Percentiles rank a stretch among this genome's conserved stretches.
These are phyloP conservation scores for Globisporangium canariense DNA, from an alignment of 352 stramenopile genomes.

Conservation along the genomic window DNA sequence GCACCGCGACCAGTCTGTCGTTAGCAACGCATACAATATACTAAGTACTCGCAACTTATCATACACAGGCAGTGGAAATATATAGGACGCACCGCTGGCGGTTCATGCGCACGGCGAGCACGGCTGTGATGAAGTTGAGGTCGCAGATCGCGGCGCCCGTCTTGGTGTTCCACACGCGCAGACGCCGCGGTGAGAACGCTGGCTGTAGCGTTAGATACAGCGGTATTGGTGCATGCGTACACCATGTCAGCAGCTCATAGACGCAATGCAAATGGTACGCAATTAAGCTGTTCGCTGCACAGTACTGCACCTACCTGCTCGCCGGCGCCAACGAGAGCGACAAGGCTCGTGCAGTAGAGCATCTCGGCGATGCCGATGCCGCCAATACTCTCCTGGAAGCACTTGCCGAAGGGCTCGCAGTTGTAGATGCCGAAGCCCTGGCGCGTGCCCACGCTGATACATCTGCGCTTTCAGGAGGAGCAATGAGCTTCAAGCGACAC, in stretches of 20 bases:
- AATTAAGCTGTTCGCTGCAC: neutral
- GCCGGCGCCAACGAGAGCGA: conserved; percentile 88
- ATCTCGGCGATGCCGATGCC: conserved; percentile 91
- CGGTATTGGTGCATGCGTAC: neutral
- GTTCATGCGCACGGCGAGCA: conserved; percentile 91
- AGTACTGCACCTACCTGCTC: conserved; percentile 54
- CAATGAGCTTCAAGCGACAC: neutral
- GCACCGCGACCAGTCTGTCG: conserved; percentile 68
- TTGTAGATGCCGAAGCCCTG: conserved; percentile 90
- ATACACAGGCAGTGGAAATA: neutral
- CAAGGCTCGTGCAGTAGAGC: conserved; percentile 91
- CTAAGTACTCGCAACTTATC: too few species aligned
- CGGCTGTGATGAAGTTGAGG: conserved; percentile 89
- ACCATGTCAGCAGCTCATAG: neutral
- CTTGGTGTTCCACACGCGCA: conserved; percentile 92
- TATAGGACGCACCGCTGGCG: conserved; percentile 60
- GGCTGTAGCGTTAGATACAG: conserved; percentile 32
- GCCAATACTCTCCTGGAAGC: conserved; percentile 84
- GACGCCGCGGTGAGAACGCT: conserved; percentile 86
- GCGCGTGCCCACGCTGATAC: conserved; percentile 87
- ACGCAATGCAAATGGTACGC: neutral
- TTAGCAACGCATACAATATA: neutral
- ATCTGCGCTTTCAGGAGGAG: conserved; percentile 35
- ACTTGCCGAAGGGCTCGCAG: conserved; percentile 89
- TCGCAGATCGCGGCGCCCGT: conserved; percentile 88